phyloP scores from a whole-genome alignment of 257 asterid species.

The Ajuga chamaepitys region DNA sequence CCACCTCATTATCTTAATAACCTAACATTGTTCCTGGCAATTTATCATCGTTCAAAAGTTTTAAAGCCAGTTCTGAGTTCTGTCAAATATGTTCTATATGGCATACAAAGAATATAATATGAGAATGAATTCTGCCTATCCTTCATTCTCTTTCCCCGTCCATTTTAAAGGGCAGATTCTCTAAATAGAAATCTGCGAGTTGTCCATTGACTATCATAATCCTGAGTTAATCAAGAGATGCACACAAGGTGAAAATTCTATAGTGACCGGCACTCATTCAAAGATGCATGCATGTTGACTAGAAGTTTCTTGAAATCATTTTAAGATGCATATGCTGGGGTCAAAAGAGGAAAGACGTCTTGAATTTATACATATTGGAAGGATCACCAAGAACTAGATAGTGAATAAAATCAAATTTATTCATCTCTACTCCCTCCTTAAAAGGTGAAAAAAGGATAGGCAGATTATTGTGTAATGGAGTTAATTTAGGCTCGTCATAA shows the following conservation, averaged over 20 bases:
- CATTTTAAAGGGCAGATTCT: not conserved
- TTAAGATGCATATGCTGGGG: not conserved
- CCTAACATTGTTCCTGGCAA: not conserved
- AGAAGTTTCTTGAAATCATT: not conserved
- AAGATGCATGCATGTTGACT: not conserved
- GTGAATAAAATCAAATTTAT: not conserved
- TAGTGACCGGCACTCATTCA: too few species aligned
- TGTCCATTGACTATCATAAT: not conserved
- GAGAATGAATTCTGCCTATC: not conserved
- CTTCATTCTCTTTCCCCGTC: not conserved
- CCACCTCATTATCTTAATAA: not conserved
- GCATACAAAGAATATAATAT: not conserved
- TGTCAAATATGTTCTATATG: not conserved
- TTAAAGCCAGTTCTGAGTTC: not conserved
- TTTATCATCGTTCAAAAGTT: not conserved
- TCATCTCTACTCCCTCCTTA: conserved; percentile 1
- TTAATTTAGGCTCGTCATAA: not conserved
- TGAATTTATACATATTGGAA: not conserved
- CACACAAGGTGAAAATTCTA: not conserved
- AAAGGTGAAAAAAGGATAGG: not conserved
- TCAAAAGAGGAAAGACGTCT: not conserved
- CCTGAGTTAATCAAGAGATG: not conserved
- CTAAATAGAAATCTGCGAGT: not conserved
- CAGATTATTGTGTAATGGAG: not conserved
- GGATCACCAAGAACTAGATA: not conserved